These are phyloP conservation scores for Zygosaccharomyces pseudorouxii DNA, from an alignment of 805 yeast genomes.

Conservation along the genomic window DNA sequence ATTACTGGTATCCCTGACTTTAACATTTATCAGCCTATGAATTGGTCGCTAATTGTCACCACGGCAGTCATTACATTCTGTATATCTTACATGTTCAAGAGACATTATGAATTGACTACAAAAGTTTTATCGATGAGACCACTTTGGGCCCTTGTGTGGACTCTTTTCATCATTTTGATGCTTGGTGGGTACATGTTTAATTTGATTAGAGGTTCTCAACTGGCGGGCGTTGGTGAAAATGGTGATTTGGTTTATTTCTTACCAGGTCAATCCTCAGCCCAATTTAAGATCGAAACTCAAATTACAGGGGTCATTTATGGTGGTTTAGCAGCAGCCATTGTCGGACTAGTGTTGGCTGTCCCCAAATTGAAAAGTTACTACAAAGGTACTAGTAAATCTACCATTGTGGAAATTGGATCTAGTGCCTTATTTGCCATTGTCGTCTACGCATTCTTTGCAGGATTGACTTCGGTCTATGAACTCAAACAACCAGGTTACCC, in stretches of 20 bases:
- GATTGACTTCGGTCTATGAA: conserved; percentile 59
- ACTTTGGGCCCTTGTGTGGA: conserved; percentile 63
- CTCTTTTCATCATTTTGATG: conserved; percentile 68
- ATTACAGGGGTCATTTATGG: conserved; percentile 72
- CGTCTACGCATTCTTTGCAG: conserved; percentile 57
- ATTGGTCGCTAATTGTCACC: conserved; percentile 37
- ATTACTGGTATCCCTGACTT: conserved; percentile 28
- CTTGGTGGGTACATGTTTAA: conserved; percentile 92
- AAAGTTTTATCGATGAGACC: conserved; percentile 46
- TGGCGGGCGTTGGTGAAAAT: conserved; percentile 40
- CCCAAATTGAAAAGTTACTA: conserved; percentile 36
- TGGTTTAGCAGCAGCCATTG: conserved; percentile 52
- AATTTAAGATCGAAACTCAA: conserved; percentile 87
- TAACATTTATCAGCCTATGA: conserved; percentile 35
- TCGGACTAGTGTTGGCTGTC: conserved; percentile 54
- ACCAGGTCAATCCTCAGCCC: conserved; percentile 64
- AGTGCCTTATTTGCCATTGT: conserved; percentile 47
- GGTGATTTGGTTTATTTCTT: conserved; percentile 50
- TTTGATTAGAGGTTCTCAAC: conserved; percentile 66
- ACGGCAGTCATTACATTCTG: conserved; percentile 36
- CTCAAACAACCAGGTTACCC: conserved; percentile 78
- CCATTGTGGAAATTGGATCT: conserved; percentile 17
- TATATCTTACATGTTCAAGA: conserved; percentile 34
- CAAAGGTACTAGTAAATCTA: conserved; percentile 37
- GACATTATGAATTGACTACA: conserved; percentile 35